Conservation (phyloP, 169 alveolate species). For the Miamiensis avidus region DNA sequence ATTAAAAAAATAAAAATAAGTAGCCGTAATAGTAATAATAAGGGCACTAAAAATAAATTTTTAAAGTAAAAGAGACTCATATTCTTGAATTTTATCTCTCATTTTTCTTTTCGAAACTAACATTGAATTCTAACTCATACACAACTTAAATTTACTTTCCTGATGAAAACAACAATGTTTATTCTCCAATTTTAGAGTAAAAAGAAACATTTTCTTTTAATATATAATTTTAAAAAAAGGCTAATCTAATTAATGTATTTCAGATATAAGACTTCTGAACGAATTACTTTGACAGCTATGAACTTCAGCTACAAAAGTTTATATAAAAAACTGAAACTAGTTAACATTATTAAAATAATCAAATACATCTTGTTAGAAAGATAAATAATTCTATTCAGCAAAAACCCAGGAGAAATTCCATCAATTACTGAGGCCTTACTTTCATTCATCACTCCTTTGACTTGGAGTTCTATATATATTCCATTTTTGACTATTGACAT, state of each 20-base stretch:
- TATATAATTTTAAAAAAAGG: too few relatives aligned
- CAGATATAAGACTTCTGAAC: background rate
- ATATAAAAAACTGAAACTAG: background rate
- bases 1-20: too few relatives aligned
- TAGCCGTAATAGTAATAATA: too few relatives aligned
- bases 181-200: background rate
- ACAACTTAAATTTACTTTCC: background rate
- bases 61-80: background rate
- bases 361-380: conserved; percentile 15
- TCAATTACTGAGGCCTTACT: conserved; percentile 6
- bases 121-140: background rate
- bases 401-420: conserved; percentile 1
- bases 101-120: background rate
- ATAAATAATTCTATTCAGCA: conserved; percentile 10
- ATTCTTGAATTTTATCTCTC: background rate
- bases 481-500: background rate
- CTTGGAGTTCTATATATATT: conserved; percentile 16
- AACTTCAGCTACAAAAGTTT: background rate
- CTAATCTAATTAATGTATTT: background rate
- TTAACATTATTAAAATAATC: conserved; percentile 6
- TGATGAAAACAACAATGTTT: background rate
- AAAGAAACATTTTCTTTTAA: too few relatives aligned
- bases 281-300: background rate
- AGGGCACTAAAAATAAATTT: too few relatives aligned
- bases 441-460: conserved; percentile 6